Evolutionary conservation across 2,329 filamentous ascomycete species (phyloP).

Genomic region (Claviceps sp.): DNA sequence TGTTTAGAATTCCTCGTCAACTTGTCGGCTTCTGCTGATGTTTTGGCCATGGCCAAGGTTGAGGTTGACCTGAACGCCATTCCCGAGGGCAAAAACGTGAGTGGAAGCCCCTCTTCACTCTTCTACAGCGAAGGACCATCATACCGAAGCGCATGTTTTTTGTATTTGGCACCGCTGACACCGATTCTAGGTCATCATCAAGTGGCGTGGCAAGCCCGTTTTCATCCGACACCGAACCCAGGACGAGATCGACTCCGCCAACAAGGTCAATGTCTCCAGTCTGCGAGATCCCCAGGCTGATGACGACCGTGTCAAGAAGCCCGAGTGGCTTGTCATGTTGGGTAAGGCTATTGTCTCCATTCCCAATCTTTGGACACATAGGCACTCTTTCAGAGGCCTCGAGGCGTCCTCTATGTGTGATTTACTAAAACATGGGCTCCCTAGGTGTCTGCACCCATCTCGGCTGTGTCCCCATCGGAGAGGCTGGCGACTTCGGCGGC

Average conservation of each 20-base stretch:
- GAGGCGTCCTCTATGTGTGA: background rate
- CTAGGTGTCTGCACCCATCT: conserved; percentile 97
- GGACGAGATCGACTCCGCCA: conserved; percentile 88
- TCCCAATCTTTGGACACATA: no score
- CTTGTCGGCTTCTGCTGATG: conserved; percentile 98
- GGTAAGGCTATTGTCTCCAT: conserved; percentile 36
- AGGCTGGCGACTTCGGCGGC: conserved; percentile 93
- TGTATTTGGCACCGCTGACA: conserved; percentile 1
- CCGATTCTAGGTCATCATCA: conserved; percentile 72
- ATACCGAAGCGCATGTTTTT: background rate
- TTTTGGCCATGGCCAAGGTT: conserved; percentile 98
- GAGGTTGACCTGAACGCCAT: conserved; percentile 88
- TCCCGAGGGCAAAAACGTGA: conserved; percentile 97
- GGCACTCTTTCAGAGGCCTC: no score
- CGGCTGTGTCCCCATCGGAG: conserved; percentile 97
- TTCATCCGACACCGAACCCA: conserved; percentile 98
- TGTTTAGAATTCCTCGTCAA: conserved; percentile 91
- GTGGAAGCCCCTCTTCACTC: conserved; percentile 19
- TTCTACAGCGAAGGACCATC: background rate
- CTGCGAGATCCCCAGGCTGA: conserved; percentile 89
- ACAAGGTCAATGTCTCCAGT: conserved; percentile 67
- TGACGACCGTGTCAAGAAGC: conserved; percentile 88
- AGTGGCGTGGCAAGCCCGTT: conserved; percentile 99
- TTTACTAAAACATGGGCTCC: background rate
- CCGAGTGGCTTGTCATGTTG: conserved; percentile 98